A percentile compares a stretch with the other conserved stretches of the same genome.
Conservation (phyloP, 2,329 filamentous ascomycete genomes). For the Eurotiales sp. region DNA sequence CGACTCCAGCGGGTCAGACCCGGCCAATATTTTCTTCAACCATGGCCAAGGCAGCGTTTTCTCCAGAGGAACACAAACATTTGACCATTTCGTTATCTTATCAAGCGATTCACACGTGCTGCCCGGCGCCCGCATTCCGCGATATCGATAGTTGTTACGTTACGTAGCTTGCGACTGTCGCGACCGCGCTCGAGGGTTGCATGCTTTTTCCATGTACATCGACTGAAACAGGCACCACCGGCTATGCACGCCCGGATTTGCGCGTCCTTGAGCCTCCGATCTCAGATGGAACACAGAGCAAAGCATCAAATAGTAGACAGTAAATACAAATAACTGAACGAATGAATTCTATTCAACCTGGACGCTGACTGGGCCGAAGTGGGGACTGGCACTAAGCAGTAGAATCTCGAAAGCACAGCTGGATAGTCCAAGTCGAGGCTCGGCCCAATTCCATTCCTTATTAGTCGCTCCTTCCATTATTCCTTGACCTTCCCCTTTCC, state of each 20-base stretch:
- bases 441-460: background rate
- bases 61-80: background rate
- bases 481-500: conserved; percentile 14
- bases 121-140: background rate
- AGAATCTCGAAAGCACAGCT: background rate
- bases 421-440: background rate
- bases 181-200: background rate
- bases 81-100: background rate
- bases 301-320: no score
- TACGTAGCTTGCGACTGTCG: background rate
- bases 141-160: background rate
- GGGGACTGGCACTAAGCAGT: background rate
- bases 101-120: background rate
- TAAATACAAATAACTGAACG: no score
- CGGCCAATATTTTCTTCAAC: background rate
- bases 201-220: background rate
- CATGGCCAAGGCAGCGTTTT: background rate
- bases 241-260: background rate
- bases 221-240: background rate
- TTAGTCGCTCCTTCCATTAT: conserved; percentile 11
- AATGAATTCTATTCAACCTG: no score
- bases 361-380: background rate
- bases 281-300: no score
- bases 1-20: background rate
- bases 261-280: background rate